Evolutionary conservation across 2,329 filamentous ascomycete genomes (phyloP), one percentile per base, ranked within the genome.

Genomic region (Calonectria crousiana): DNA sequence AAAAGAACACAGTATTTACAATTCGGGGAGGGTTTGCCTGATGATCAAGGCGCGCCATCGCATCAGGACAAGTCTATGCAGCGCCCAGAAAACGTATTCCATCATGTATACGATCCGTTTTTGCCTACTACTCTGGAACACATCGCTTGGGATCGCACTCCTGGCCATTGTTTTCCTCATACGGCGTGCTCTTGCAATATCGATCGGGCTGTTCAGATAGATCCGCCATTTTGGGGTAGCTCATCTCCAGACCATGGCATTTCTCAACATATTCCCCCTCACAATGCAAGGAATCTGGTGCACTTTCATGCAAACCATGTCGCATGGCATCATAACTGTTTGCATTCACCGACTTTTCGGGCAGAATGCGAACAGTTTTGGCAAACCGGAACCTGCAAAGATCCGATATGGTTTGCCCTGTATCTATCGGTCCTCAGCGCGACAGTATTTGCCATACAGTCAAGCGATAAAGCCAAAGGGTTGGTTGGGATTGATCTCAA

Each of bases 101-200:
- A 41, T 23, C 18, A 41, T 16, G 9, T 11, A 2, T 30, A n/a
- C 20, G 69, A 71, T 20, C 49, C 34, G 18, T 65, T 20, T n/a
- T 8, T 44, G 6, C 18, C 56, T 1, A 51, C 41, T n/a, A 62
- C 30, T 11, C 32, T 74, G 9, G 72, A 74, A 34, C 51, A 67
- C n/a, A 47, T 74, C 11, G 72, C 67, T 34, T 74, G 72, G 72
- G 72, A 68, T 26, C 60, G 72, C 23, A 44, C n/a, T 6, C 67
- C 41, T 47, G 67, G 67, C 18, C 30, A 52, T 23, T 72, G 69
- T 30, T 72, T 49, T 10, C 69, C 69, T 32, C 69, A 72, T 32
- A 52, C 23, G 11, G 1, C 23, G 1, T 72, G 62, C 26, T n/a
- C 49, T 52, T 67, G 72, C 30, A 20, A 67, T 23, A 1, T 47